A percentile compares a stretch with the other conserved stretches of the same genome.
These are phyloP conservation scores for Suillus subluteus DNA, from an alignment of 768 basidiomycete genomes.

Conservation along the genomic window DNA sequence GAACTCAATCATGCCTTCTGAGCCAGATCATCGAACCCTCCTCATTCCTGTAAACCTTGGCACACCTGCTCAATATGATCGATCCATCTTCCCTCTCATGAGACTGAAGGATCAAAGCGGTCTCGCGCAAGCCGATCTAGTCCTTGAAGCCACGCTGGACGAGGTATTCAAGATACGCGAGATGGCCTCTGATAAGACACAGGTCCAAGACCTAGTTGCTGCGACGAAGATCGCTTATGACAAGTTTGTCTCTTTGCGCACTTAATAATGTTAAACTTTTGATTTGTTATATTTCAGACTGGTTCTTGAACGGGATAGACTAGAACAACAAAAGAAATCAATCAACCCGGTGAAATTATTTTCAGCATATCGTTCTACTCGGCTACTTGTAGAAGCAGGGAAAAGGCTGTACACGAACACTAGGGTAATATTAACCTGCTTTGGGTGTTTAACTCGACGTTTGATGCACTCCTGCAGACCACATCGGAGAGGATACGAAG, in stretches of 20 bases:
- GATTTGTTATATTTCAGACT: background rate
- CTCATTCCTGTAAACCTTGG: constrained; percentile 13
- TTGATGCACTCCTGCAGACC: constrained; percentile 10
- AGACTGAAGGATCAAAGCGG: constrained; percentile 1
- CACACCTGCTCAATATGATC: constrained; percentile 9
- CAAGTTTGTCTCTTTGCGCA: constrained; percentile 3
- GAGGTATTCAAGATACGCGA: constrained; percentile 14
- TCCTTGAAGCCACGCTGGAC: constrained; percentile 19
- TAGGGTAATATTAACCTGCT: constrained; percentile 9
- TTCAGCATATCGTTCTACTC: constrained; percentile 12
- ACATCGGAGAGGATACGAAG: constrained; percentile 19
- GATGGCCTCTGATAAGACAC: background rate
- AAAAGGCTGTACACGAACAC: constrained; percentile 12
- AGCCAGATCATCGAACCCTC: background rate
- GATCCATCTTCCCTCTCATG: constrained; percentile 15
- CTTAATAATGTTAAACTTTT: background rate
- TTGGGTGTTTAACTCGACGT: background rate
- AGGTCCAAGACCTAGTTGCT: background rate
- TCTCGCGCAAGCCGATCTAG: constrained; percentile 5
- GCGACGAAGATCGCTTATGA: constrained; percentile 12
- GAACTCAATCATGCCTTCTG: background rate
- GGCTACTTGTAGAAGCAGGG: constrained; percentile 12
- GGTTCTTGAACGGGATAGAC: constrained; percentile 1
- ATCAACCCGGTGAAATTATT: constrained; percentile 11
- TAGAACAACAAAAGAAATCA: constrained; percentile 12